A percentile compares a stretch with the other conserved stretches of the same genome.
phyloP scores from a whole-genome alignment of 306 rosid species.

The Coriaria nepalensis region DNA sequence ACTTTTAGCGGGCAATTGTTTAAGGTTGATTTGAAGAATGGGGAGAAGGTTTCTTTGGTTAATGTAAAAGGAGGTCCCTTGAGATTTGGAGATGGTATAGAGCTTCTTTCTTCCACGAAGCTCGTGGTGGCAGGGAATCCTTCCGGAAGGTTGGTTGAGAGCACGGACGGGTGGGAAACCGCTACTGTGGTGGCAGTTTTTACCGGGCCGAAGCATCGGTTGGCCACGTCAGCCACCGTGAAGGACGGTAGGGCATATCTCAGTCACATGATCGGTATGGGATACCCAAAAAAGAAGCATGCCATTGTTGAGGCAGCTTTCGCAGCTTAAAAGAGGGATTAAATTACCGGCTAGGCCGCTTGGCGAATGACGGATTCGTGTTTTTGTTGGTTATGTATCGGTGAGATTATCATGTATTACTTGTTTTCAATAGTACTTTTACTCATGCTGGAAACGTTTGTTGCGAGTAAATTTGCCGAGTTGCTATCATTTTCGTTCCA shows the following conservation, averaged over 20 bases:
- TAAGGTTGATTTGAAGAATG: conserved; percentile 50
- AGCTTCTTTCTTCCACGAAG: conserved; percentile 53
- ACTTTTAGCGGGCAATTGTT: conserved; percentile 61
- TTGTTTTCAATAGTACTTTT: too few relatives aligned
- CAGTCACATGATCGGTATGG: conserved; percentile 55
- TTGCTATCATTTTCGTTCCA: too few relatives aligned
- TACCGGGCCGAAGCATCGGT: conserved; percentile 57
- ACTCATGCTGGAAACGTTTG: too few relatives aligned
- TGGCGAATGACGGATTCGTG: too few relatives aligned
- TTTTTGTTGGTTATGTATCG: too few relatives aligned
- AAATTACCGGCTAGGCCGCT: too few relatives aligned
- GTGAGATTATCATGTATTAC: too few relatives aligned
- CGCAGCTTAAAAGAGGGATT: conserved; percentile 13
- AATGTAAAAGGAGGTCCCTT: conserved; percentile 43
- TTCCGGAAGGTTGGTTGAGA: conserved; percentile 69
- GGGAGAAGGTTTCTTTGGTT: conserved; percentile 51
- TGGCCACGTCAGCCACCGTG: conserved; percentile 72
- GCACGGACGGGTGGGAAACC: conserved; percentile 77
- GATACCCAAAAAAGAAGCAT: conserved; percentile 80
- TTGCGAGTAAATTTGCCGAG: too few relatives aligned
- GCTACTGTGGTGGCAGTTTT: conserved; percentile 52
- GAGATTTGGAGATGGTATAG: conserved; percentile 70
- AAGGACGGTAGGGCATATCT: conserved; percentile 80
- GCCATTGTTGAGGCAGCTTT: conserved; percentile 73
- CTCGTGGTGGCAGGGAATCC: conserved; percentile 72